These are phyloP conservation scores for Globisporangium viniferum DNA, from an alignment of 352 stramenopile genomes.

Conservation along the genomic window DNA sequence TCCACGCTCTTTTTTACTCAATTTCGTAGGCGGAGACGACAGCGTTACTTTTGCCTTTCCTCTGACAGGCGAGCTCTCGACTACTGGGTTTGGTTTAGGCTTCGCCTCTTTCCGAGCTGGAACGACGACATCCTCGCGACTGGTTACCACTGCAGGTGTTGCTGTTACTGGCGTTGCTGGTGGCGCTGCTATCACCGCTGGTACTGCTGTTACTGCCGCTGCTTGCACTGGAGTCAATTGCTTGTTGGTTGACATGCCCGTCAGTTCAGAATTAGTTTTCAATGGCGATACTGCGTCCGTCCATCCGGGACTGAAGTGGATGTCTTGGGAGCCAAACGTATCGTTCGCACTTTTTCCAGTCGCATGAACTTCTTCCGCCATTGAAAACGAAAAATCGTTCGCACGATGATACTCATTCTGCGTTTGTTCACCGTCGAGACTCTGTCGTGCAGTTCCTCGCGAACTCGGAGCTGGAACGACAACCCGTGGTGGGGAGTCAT, in stretches of 20 bases:
- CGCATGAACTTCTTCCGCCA: background rate
- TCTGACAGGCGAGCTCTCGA: background rate
- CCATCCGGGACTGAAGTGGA: slow-evolving; percentile 17
- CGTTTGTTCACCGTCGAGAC: background rate
- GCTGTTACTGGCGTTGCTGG: background rate
- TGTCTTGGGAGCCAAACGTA: slow-evolving; percentile 11
- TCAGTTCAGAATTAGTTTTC: background rate
- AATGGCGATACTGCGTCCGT: slow-evolving; percentile 4
- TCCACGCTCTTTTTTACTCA: slow-evolving; percentile 8
- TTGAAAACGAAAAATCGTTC: slow-evolving; percentile 14
- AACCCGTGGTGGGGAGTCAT: background rate
- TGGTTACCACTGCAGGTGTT: background rate
- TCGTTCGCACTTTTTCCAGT: slow-evolving; percentile 5
- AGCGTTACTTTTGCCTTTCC: background rate
- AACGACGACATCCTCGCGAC: background rate
- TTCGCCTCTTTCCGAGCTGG: background rate
- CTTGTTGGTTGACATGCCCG: background rate
- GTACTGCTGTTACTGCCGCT: background rate
- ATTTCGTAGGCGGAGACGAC: slow-evolving; percentile 12
- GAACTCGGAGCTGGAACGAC: background rate
- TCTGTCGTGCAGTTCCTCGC: background rate
- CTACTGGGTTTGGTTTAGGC: background rate
- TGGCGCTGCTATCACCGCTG: background rate
- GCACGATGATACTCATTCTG: slow-evolving; percentile 7
- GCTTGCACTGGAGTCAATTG: background rate